Evolutionary conservation across 2,329 filamentous ascomycete species (phyloP).

Genomic region (Coniochaeta pulveracea): DNA sequence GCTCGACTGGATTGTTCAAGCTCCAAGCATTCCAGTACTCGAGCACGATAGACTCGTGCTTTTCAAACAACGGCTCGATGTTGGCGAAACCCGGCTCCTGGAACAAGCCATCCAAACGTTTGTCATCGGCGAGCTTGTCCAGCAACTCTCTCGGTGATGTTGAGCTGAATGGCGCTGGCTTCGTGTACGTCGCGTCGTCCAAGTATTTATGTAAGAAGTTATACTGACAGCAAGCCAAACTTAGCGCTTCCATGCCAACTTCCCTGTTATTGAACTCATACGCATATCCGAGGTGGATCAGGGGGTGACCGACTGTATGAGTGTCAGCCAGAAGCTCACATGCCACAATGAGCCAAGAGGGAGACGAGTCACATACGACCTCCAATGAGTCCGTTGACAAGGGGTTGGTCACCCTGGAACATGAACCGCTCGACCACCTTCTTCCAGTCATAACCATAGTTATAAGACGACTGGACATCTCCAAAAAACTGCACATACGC

Average conservation of each 20-base stretch:
- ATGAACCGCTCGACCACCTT: slow-evolving; percentile 65
- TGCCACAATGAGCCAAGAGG: background rate
- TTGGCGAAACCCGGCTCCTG: slow-evolving; percentile 47
- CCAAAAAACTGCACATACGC: slow-evolving; percentile 95
- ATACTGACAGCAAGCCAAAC: slow-evolving; percentile 49
- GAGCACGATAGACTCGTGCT: slow-evolving; percentile 59
- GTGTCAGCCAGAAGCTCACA: slow-evolving; percentile 14
- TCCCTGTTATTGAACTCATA: slow-evolving; percentile 80
- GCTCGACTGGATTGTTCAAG: slow-evolving; percentile 53
- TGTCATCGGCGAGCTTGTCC: slow-evolving; percentile 55
- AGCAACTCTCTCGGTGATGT: slow-evolving; percentile 61
- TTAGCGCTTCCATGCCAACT: slow-evolving; percentile 78
- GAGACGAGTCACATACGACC: slow-evolving; percentile 49
- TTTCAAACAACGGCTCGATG: slow-evolving; percentile 54
- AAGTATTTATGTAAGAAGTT: slow-evolving; percentile 53
- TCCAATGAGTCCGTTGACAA: slow-evolving; percentile 70
- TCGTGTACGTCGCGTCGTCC: slow-evolving; percentile 64
- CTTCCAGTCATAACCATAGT: slow-evolving; percentile 74
- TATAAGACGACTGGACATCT: slow-evolving; percentile 63
- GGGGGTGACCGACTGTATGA: slow-evolving; percentile 64
- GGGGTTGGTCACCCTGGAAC: slow-evolving; percentile 59
- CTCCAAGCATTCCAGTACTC: slow-evolving; percentile 90
- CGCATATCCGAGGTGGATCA: slow-evolving; percentile 94
- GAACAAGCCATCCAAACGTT: slow-evolving; percentile 58
- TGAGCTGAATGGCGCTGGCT: slow-evolving; percentile 45